phyloP scores from a whole-genome alignment of 2,329 filamentous ascomycete species.

The Pseudogymnoascus sp. region DNA sequence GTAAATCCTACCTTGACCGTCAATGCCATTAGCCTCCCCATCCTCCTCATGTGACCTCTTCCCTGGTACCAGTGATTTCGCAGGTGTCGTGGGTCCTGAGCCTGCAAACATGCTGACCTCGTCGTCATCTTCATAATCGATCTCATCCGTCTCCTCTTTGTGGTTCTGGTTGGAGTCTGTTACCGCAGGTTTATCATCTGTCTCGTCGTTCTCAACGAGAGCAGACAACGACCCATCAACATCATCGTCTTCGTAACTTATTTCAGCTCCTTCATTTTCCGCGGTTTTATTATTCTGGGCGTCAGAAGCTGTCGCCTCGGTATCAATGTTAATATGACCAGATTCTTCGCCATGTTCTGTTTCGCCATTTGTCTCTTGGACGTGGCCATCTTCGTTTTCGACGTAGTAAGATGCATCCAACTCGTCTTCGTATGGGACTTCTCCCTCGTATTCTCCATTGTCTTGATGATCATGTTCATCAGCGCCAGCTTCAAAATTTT shows the following conservation, averaged over 20 bases:
- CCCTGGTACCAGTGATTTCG: not conserved
- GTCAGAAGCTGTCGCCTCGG: not conserved
- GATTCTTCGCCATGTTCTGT: not conserved
- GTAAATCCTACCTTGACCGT: slow-evolving; percentile 19
- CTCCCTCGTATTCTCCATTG: slow-evolving; percentile 7
- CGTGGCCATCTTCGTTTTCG: not conserved
- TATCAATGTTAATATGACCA: slow-evolving; percentile 3
- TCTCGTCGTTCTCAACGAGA: slow-evolving; percentile 22
- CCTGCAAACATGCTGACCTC: slow-evolving; percentile 21
- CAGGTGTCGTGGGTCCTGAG: slow-evolving; percentile 11
- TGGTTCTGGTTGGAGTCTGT: slow-evolving; percentile 26
- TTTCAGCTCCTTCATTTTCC: slow-evolving; percentile 28
- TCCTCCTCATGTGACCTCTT: slow-evolving; percentile 13
- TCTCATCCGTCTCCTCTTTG: slow-evolving; percentile 26
- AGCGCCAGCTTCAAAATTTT: slow-evolving; percentile 3
- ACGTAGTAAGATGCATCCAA: not conserved
- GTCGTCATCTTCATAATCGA: slow-evolving; percentile 27
- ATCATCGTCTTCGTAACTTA: slow-evolving; percentile 30
- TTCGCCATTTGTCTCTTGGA: not conserved
- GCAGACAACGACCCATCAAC: slow-evolving; percentile 11
- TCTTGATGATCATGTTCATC: slow-evolving; percentile 9
- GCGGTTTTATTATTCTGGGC: slow-evolving; percentile 10
- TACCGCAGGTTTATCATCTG: slow-evolving; percentile 29
- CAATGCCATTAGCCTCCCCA: slow-evolving; percentile 23
- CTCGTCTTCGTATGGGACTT: not conserved